Evolutionary conservation across 1,284 basidiomycete genomes (phyloP).

Genomic region (Pyrrhoderma noxium): DNA sequence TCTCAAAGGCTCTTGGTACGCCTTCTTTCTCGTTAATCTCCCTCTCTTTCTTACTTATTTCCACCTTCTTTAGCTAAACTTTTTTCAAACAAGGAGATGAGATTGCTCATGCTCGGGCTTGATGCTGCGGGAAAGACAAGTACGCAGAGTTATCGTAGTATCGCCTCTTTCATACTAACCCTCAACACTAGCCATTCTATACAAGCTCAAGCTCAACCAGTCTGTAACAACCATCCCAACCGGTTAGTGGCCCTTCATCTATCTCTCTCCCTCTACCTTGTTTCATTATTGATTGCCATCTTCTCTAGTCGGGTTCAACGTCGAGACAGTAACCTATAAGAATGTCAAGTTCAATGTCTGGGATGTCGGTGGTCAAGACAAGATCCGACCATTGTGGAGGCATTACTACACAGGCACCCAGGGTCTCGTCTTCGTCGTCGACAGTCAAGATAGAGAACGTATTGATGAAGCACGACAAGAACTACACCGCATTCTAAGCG

Average conservation of each 20-base stretch:
- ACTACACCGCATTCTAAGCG: conserved; percentile 92
- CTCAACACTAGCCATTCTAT: conserved; percentile 76
- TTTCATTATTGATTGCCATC: background rate
- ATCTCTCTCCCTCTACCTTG: conserved; percentile 3
- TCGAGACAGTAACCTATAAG: conserved; percentile 99
- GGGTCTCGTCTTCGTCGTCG: conserved; percentile 96
- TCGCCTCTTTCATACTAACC: conserved; percentile 1
- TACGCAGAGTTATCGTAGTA: conserved; percentile 25
- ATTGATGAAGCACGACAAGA: conserved; percentile 97
- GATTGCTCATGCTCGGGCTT: conserved; percentile 84
- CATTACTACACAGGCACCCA: conserved; percentile 99
- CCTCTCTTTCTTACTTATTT: background rate
- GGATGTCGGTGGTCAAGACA: conserved; percentile 99
- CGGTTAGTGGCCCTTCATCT: conserved; percentile 43
- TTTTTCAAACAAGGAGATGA: conserved; percentile 99
- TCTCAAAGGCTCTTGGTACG: conserved; percentile 31
- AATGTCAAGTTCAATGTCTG: conserved; percentile 99
- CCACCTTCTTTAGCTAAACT: conserved; percentile 59
- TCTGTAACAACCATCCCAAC: conserved; percentile 99
- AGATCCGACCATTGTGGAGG: conserved; percentile 96
- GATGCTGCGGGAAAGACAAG: conserved; percentile 98
- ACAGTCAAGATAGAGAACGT: conserved; percentile 86
- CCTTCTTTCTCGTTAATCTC: conserved; percentile 6
- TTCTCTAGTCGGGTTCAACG: conserved; percentile 88
- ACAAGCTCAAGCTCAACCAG: conserved; percentile 99